Conservation (phyloP, 257 asterid species). For the Coffea eugenioides region DNA sequence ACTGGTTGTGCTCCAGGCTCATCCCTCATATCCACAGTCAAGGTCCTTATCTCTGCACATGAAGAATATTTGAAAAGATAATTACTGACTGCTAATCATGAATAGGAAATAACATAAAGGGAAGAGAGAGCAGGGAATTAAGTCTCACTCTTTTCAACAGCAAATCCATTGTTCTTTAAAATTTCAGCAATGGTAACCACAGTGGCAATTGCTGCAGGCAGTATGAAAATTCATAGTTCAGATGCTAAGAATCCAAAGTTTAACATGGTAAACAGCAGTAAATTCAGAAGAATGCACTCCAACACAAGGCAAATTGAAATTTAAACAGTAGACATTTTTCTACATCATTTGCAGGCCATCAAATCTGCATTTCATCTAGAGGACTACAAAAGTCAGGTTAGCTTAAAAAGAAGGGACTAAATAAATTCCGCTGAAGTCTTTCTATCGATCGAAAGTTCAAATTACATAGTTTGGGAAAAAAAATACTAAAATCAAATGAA, state of each 20-base stretch:
- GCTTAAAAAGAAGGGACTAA: background rate
- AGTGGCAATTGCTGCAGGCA: constrained; percentile 59
- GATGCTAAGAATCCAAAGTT: background rate
- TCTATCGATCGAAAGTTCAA: background rate
- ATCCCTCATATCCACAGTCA: constrained; percentile 70
- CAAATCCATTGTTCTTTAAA: constrained; percentile 70
- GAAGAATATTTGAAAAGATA: background rate
- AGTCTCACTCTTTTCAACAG: constrained; percentile 61
- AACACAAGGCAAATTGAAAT: background rate
- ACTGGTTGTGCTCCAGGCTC: constrained; percentile 59
- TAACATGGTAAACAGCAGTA: background rate
- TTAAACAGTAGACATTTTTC: background rate
- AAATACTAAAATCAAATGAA: background rate
- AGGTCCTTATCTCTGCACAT: constrained; percentile 57
- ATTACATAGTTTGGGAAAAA: background rate
- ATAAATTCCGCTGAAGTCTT: background rate
- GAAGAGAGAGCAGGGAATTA: background rate
- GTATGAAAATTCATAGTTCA: constrained; percentile 8
- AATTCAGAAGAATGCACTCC: background rate
- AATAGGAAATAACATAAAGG: background rate
- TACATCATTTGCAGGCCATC: background rate
- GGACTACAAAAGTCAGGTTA: background rate
- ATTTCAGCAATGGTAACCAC: constrained; percentile 77
- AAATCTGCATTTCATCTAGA: background rate
- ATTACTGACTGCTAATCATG: background rate